A percentile compares a stretch with the other conserved stretches of the same genome.
phyloP scores from a whole-genome alignment of 202 grass and related monocot species.

The Elaeis oleifera region DNA sequence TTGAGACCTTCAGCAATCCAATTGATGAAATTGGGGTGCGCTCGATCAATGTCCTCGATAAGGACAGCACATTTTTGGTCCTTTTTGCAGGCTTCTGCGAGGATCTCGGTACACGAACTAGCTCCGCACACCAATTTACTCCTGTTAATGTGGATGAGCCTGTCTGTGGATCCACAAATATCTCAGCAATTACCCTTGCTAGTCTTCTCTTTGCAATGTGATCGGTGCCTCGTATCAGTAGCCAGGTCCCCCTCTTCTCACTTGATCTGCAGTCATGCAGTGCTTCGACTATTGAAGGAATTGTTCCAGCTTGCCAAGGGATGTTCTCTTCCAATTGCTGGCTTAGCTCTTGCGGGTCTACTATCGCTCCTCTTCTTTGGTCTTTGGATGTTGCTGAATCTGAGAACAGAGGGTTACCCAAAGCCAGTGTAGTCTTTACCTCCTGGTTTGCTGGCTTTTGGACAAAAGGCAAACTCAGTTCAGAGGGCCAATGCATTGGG shows the following conservation, averaged over 20 bases:
- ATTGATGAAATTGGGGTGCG: constrained; percentile 20
- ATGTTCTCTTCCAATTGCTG: constrained; percentile 15
- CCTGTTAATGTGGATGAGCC: background rate
- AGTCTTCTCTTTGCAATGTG: constrained; percentile 9
- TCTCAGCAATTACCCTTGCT: constrained; percentile 3
- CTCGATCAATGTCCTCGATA: constrained; percentile 40
- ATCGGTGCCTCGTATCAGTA: constrained; percentile 18
- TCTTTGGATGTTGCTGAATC: constrained; percentile 20
- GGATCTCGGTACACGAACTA: constrained; percentile 27
- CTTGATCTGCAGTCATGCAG: background rate
- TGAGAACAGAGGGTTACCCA: constrained; percentile 11
- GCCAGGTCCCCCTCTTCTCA: constrained; percentile 3
- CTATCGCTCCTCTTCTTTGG: background rate
- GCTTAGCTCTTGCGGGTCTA: background rate
- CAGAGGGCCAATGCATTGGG: background rate
- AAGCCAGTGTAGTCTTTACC: constrained; percentile 3
- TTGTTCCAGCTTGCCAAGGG: constrained; percentile 7
- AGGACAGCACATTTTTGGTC: constrained; percentile 34
- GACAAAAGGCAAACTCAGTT: background rate
- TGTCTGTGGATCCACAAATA: constrained; percentile 13
- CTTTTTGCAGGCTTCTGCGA: constrained; percentile 25
- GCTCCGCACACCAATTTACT: constrained; percentile 1
- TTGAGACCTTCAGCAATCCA: constrained; percentile 23
- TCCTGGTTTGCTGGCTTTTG: constrained; percentile 9
- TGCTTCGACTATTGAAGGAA: constrained; percentile 11